A percentile compares a stretch with the other conserved stretches of the same genome.
phyloP scores from a whole-genome alignment of 768 basidiomycete genomes.

The Auricularia heimuer region DNA sequence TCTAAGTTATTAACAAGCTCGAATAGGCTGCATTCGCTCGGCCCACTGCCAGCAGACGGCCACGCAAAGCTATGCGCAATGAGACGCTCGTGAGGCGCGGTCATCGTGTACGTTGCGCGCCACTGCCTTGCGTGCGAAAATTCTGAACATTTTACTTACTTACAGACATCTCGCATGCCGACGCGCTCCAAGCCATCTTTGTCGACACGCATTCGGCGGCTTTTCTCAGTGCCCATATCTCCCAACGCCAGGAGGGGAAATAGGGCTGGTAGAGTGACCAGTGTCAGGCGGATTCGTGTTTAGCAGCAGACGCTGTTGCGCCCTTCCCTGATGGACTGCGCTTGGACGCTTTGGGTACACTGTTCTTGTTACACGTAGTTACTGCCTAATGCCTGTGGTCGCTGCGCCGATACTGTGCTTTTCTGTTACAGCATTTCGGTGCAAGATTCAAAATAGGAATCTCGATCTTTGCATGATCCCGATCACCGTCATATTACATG shows the following conservation, averaged over 20 bases:
- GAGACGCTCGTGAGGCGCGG: neutral
- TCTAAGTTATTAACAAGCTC: neutral
- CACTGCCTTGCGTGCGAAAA: neutral
- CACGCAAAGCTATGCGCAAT: neutral
- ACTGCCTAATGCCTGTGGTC: no score
- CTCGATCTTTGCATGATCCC: no score
- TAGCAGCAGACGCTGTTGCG: no score
- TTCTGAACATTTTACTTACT: neutral
- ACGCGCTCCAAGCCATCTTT: neutral
- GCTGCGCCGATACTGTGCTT: no score
- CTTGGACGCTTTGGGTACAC: no score
- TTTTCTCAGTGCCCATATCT: neutral
- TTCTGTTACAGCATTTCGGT: no score
- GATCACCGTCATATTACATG: no score
- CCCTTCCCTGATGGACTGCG: no score
- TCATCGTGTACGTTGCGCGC: neutral
- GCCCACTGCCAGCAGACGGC: neutral
- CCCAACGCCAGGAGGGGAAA: neutral
- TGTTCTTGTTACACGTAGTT: no score
- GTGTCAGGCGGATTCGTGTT: no score
- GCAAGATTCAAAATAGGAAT: no score
- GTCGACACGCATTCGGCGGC: neutral
- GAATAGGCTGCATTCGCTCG: neutral
- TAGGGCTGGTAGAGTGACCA: no score
- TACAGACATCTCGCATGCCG: neutral